Conservation (phyloP, 208 protist genomes). For the Trichomonas gallinae region DNA sequence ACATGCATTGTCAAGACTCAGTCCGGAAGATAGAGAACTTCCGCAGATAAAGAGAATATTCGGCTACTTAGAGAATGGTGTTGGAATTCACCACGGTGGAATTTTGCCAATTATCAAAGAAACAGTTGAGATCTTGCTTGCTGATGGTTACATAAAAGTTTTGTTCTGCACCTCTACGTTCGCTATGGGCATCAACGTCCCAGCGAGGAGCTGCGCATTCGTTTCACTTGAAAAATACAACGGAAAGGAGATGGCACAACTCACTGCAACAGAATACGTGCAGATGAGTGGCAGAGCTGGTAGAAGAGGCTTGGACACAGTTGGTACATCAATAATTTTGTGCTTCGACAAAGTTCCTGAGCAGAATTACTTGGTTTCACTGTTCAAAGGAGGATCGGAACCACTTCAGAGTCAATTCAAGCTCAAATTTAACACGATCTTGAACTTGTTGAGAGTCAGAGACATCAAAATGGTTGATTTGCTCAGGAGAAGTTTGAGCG, state of each 20-base stretch:
- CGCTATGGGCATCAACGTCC: constrained; percentile 99
- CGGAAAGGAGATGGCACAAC: constrained; percentile 57
- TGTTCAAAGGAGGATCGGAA: neutral
- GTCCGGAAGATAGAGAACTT: neutral
- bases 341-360: neutral
- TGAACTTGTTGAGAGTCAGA: constrained; percentile 14
- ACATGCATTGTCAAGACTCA: neutral
- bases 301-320: constrained; percentile 86
- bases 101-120: constrained; percentile 98
- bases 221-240: neutral
- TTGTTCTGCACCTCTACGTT: constrained; percentile 99
- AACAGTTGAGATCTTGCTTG: constrained; percentile 97
- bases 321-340: constrained; percentile 59
- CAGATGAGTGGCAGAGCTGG: constrained; percentile 98
- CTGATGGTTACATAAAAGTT: constrained; percentile 40
- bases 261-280: neutral
- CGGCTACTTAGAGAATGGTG: constrained; percentile 47
- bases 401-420: neutral
- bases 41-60: constrained; percentile 17
- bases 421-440: constrained; percentile 13
- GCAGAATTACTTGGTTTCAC: constrained; percentile 41
- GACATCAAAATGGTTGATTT: constrained; percentile 14
- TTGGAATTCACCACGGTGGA: constrained; percentile 98
- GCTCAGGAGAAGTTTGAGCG: neutral
- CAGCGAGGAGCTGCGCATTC: constrained; percentile 59